Base-by-base conservation (phyloP, 495 filamentous ascomycete genomes). In the Neurospora sp. region DNA sequence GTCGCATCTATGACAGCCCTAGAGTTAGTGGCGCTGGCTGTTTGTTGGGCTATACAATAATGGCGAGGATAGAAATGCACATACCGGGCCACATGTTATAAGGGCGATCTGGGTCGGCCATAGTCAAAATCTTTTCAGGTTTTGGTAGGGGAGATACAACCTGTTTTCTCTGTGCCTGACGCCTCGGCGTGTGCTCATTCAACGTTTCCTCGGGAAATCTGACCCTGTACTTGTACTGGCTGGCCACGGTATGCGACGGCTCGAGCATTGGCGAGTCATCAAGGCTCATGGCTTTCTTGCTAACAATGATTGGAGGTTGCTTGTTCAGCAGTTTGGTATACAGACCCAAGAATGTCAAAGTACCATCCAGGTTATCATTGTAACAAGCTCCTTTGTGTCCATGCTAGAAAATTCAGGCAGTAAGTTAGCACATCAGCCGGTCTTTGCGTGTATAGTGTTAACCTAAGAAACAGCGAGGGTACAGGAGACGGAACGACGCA, bases 41-140 rank as follows among this genome's bases (percentile, higher is more conserved):
- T 65, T 4, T 37, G 6, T 16, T 1, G 53, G 6, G 14, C 53
- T 65, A 14, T 18, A 53, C 45, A 18, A 27, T 14, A 8, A 71
- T 10, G 10, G 3, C 14, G 3, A 14, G 20, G 14, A 22, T 10
- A 31, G 9, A 6, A 8, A 69, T 9, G 8, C 20, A 48, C 76
- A 59, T 73, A 77, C 79, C 76, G 68, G 74, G 75, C 78, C 79
- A 79, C 78, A 74, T 76, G 61, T 69, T 75, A 69, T 79, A 80
- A 8, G 76, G 74, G 35, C 77, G 74, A 69, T 76, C 77, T 27
- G 77, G 76, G 69, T 79, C 76, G 39, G 76, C 78, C 70, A 74
- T 73, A 4, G 53, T 65, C 27, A 65, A 65, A 14, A 16, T 35
- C 27, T 65, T 65, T 1, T 18, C 1, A 4, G 53, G 53, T 9